Percentiles rank a stretch among this genome's conserved stretches.
phyloP scores from a whole-genome alignment of 345 rosid genomes.

The Gossypium longicalyx region DNA sequence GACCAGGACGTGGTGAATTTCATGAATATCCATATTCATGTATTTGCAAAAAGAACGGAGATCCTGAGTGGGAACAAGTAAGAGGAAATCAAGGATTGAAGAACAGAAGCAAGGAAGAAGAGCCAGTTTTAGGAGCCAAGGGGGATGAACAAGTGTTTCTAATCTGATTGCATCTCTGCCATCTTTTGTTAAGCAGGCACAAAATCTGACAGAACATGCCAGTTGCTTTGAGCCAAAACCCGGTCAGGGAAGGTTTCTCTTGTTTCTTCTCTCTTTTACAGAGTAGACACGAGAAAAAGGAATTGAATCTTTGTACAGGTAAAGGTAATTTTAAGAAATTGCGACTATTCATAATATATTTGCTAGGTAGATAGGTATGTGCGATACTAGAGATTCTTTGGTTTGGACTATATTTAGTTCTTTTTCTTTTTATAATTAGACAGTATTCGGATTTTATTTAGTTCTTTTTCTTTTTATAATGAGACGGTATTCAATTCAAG shows the following conservation, averaged over 20 bases:
- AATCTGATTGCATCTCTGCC: neutral
- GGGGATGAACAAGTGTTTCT: slow-evolving; percentile 30
- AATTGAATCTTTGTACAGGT: slow-evolving; percentile 25
- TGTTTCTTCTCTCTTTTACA: neutral
- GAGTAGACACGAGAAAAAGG: neutral
- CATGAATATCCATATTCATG: slow-evolving; percentile 84
- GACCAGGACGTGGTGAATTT: slow-evolving; percentile 83
- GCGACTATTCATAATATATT: slow-evolving; percentile 29
- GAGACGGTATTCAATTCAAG: neutral
- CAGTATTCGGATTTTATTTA: neutral
- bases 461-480: neutral
- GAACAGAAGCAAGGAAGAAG: slow-evolving; percentile 26
- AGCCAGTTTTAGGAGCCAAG: slow-evolving; percentile 16
- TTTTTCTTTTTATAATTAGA: neutral
- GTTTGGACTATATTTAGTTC: neutral
- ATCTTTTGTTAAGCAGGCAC: neutral
- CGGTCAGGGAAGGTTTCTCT: neutral
- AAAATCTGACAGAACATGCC: slow-evolving; percentile 8
- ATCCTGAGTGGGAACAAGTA: slow-evolving; percentile 1
- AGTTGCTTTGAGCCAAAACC: slow-evolving; percentile 2
- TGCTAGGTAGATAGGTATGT: slow-evolving; percentile 2
- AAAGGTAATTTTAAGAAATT: slow-evolving; percentile 15
- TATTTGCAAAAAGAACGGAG: slow-evolving; percentile 49
- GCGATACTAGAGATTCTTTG: neutral
- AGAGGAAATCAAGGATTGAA: slow-evolving; percentile 24